Evolutionary conservation across 805 yeast species (phyloP), one percentile per base, ranked within the genome.

Genomic region (Candida golubevii): DNA sequence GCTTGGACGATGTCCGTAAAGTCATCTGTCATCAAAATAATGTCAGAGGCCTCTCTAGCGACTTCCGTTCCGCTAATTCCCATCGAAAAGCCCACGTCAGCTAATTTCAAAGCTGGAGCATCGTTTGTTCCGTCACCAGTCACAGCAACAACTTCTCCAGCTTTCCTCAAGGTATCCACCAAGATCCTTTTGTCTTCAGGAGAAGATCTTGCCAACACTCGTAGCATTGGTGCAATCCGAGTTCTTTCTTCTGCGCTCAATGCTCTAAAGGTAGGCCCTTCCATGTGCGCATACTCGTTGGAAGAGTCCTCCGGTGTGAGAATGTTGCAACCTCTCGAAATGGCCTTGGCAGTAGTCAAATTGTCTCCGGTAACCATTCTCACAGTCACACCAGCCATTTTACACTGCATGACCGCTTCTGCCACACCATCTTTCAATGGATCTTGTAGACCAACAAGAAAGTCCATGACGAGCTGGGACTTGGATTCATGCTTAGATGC

Each of bases 91-190:
- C 99, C 99, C 46, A 93, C 96, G 67, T 93, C 98, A 0, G 99
- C 99, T 47, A 90, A 74, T 60, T 91, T 88, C 59, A 93, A 76
- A 3, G 99, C 98, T 12, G 97, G 97, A 0, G 98, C 99, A 74
- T 93, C 99, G 63, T 93, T 93, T 8, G 98, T 91, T 66, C 99
- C 99, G 64, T 93, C 99, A 61, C 99, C 99, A 33, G 99, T 93
- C 31, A 91, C 98, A 1, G 99, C 99, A 39, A 93, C 99, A 31
- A 91, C 95, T 59, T 93, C 97, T 23, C 95, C 95, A 59, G 81
- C 74, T 32, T 75, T 71, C 57, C 84, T 82, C 55, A 93, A 72
- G 10, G 89, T 82, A 50, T 84, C 86, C 31, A 95, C 99, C 36
- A 93, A 74, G 27, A 87, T 69, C 46, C 95, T 74, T 66, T 93